phyloP scores from a whole-genome alignment of 2,329 filamentous ascomycete species.

The Emericellopsis cladophorae region DNA sequence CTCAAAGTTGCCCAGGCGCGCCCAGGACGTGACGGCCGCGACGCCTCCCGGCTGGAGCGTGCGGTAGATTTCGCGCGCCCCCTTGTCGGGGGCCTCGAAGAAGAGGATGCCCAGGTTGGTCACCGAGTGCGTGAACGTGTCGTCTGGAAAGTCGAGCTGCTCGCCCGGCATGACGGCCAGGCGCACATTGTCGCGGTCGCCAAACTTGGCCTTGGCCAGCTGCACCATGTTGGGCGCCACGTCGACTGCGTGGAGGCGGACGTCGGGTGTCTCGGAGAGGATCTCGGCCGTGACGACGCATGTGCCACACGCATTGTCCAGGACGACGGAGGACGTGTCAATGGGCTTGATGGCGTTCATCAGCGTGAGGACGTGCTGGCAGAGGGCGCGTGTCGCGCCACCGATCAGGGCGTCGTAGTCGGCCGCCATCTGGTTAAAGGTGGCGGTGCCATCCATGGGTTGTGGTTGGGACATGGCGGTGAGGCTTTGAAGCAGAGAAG shows the following conservation, averaged over 20 bases:
- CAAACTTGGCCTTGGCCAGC: slow-evolving; percentile 7
- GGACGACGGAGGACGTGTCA: slow-evolving; percentile 3
- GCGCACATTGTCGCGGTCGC: slow-evolving; percentile 6
- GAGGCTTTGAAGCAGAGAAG: no score
- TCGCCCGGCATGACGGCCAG: slow-evolving; percentile 9
- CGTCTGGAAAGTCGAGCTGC: slow-evolving; percentile 10
- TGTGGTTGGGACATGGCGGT: no score
- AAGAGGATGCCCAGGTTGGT: slow-evolving; percentile 25
- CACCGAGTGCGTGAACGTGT: slow-evolving; percentile 19
- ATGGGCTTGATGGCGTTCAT: not conserved
- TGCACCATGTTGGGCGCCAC: slow-evolving; percentile 7
- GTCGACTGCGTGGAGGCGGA: slow-evolving; percentile 7
- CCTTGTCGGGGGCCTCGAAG: slow-evolving; percentile 13
- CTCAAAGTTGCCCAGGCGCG: slow-evolving; percentile 4
- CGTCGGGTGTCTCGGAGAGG: not conserved
- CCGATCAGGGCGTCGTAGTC: not conserved
- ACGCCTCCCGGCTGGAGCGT: slow-evolving; percentile 20
- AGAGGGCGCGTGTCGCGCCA: not conserved
- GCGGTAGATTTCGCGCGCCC: slow-evolving; percentile 19
- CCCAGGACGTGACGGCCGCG: slow-evolving; percentile 18
- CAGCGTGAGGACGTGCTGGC: not conserved
- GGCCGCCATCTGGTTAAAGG: not conserved
- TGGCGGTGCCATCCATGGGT: no score
- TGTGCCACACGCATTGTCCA: slow-evolving; percentile 14
- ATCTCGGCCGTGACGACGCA: slow-evolving; percentile 10